These are phyloP conservation scores for Yamadazyma phyllophila DNA, from an alignment of 805 yeast genomes.

Conservation along the genomic window DNA sequence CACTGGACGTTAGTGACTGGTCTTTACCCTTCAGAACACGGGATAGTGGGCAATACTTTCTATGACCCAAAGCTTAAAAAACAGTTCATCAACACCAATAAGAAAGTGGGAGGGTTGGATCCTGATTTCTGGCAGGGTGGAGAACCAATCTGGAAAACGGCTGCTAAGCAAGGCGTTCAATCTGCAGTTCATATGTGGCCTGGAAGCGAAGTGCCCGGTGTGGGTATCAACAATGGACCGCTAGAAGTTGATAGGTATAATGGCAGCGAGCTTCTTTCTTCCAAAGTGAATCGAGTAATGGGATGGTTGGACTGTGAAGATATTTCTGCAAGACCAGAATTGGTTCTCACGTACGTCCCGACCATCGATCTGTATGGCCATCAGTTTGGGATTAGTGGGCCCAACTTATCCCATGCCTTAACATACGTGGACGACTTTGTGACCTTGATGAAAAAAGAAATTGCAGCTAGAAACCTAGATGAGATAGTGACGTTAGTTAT, in stretches of 20 bases:
- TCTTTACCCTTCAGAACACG: conserved; percentile 76
- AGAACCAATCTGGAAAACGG: conserved; percentile 85
- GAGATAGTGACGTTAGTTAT: conserved; percentile 70
- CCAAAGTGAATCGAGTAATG: conserved; percentile 57
- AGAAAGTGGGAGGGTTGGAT: conserved; percentile 47
- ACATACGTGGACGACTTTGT: conserved; percentile 65
- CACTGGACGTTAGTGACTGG: conserved; percentile 94
- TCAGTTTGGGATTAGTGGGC: conserved; percentile 63
- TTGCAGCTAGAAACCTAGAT: conserved; percentile 54
- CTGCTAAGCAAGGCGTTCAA: conserved; percentile 55
- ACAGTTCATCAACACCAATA: conserved; percentile 64
- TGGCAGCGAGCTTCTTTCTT: conserved; percentile 55
- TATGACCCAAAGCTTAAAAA: conserved; percentile 56
- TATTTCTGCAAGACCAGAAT: conserved; percentile 62
- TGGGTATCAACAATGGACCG: conserved; percentile 35
- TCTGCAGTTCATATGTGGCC: conserved; percentile 97
- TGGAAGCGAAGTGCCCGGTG: conserved; percentile 74
- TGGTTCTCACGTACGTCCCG: conserved; percentile 76
- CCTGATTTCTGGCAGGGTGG: conserved; percentile 79
- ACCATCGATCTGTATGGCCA: conserved; percentile 81
- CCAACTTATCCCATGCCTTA: conserved; percentile 52
- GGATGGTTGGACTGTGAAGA: conserved; percentile 63
- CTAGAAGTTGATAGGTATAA: conserved; percentile 62
- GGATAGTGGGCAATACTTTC: conserved; percentile 81
- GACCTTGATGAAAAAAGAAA: conserved; percentile 44